phyloP scores from a whole-genome alignment of 1,139 yeast genomes.

The Yamadazyma siamensis region DNA sequence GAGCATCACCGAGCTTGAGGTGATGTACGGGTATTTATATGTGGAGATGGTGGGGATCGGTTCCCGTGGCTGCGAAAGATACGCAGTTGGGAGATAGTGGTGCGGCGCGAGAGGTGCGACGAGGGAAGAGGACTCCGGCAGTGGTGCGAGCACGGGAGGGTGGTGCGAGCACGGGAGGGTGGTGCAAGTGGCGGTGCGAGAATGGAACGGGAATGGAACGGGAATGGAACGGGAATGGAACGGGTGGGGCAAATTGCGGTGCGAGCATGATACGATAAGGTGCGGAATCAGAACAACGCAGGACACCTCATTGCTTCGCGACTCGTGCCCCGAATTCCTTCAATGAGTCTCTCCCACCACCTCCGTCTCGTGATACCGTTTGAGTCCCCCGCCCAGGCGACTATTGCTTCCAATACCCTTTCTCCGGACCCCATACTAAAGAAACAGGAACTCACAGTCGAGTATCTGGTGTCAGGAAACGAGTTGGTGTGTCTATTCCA shows the following conservation, averaged over 20 bases:
- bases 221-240: no score
- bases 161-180: no score
- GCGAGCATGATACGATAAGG: no score
- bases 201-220: no score
- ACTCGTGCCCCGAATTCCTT: no score
- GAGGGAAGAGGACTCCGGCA: no score
- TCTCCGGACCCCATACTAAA: conserved; percentile 78
- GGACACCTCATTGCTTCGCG: no score
- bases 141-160: no score
- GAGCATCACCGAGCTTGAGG: conserved; percentile 1
- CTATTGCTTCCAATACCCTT: conserved; percentile 56
- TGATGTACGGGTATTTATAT: conserved; percentile 1
- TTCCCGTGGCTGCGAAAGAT: conserved; percentile 9
- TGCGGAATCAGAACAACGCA: no score
- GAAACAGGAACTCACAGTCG: conserved; percentile 53
- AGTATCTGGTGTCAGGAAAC: conserved; percentile 27
- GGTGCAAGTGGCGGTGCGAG: no score
- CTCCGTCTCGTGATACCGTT: conserved; percentile 52
- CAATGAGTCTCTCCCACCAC: conserved; percentile 8
- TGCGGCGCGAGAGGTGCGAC: neutral
- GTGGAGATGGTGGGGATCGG: conserved; percentile 9
- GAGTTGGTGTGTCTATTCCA: conserved; percentile 41
- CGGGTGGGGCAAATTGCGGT: no score
- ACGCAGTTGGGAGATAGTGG: no score
- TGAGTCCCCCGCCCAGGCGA: conserved; percentile 54